Evolutionary conservation across 257 asterid genomes (phyloP).

Genomic region (Galeopsis tetrahit): DNA sequence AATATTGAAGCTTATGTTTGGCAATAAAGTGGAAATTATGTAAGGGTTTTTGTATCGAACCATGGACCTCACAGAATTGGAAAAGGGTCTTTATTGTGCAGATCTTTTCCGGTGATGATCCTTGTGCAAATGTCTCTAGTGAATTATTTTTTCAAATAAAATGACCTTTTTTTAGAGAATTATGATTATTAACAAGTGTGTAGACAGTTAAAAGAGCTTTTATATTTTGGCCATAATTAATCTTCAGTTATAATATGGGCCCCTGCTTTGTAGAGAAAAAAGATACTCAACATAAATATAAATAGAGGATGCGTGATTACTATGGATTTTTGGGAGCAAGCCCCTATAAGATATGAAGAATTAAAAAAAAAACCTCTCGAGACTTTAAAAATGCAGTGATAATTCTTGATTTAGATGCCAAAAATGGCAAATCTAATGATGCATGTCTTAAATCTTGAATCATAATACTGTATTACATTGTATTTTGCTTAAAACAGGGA

Average conservation of each 20-base stretch:
- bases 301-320: not conserved
- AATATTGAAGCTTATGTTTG: constrained; percentile 16
- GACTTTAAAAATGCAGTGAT: not conserved
- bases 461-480: constrained; percentile 19
- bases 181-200: not conserved
- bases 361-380: not conserved
- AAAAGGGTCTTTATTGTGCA: not conserved
- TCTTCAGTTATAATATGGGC: not conserved
- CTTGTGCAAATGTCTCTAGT: not conserved
- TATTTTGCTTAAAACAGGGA: constrained; percentile 58
- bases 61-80: no score
- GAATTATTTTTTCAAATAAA: not conserved
- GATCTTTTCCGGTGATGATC: not conserved
- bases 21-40: no score
- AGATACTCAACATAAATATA: not conserved
- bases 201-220: not conserved
- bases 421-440: not conserved
- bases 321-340: not conserved
- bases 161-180: not conserved
- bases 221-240: not conserved
- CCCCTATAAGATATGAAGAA: not conserved
- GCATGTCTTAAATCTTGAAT: not conserved
- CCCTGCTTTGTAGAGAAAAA: not conserved
- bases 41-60: no score
- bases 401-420: not conserved